Base-by-base conservation (phyloP, 2,329 filamentous ascomycete species). In the Curvularia verruculosa region DNA sequence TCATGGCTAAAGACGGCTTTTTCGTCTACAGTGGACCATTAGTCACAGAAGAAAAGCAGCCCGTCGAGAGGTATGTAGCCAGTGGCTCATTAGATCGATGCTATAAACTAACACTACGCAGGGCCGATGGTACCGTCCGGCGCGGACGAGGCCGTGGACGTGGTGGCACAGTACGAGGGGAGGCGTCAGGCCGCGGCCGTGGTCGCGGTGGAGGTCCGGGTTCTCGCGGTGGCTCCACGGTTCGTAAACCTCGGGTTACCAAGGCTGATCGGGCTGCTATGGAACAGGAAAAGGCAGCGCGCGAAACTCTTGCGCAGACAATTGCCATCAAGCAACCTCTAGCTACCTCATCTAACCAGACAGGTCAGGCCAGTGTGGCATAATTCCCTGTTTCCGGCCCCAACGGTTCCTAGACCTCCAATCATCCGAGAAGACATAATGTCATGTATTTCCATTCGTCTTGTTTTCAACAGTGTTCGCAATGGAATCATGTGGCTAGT, bases 11-110 rank as follows among this genome's bases (percentile, higher is more conserved):
- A 67, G 95, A 98, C 73, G 95, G 95, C 1, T 99, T 98, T 80
- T 99, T 98, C 74, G 95, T 99, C 1, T 99, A 97, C 77, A 96
- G 91, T 59, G 95, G 95, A 3, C 94, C 94, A 8, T 81, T 99
- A 45, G 85, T 98, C 21, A 90, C 90, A 5, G 92, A 96, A 77
- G 90, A 96, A 78, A 94, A 95, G 77, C 81, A 86, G 39, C 78
- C 83, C 53, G 81, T 87, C 48, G 87, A 89, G 71, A 82, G 84
- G 85, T 87, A 79, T 70, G 77, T 80, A 6, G 15, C 21, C 50
- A 51, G 9, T 28, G 19, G 45, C 3, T 2, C 21, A 40, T 26
- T 9, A 29, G n/a, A 5, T 15, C 7, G 29, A 34, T 8, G n/a
- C n/a, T n/a, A 24, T n/a, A 28, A 44, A 82, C 65, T 71, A 58